These are phyloP conservation scores for Ettlia oleoabundans DNA, from an alignment of 139 green algal genomes.

Conservation along the genomic window DNA sequence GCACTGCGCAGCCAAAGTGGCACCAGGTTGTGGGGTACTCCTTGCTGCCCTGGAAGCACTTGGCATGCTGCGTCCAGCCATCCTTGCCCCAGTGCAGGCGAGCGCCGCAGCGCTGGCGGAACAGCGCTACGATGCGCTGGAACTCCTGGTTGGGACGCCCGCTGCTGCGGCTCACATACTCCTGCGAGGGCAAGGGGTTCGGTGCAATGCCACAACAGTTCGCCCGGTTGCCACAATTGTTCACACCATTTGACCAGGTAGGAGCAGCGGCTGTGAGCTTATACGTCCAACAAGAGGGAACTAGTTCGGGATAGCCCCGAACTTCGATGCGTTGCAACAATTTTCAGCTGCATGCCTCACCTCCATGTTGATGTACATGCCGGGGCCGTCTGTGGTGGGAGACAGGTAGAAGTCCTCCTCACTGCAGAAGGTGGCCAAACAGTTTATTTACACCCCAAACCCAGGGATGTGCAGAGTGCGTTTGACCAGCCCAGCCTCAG, in stretches of 20 bases:
- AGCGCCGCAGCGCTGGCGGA: constrained; percentile 59
- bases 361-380: constrained; percentile 88
- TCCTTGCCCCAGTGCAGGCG: constrained; percentile 77
- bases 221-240: too few species aligned
- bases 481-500: not conserved
- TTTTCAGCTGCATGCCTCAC: too few species aligned
- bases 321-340: not conserved
- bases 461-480: too few species aligned
- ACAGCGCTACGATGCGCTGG: constrained; percentile 44
- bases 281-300: too few species aligned
- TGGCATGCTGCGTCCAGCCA: constrained; percentile 55
- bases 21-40: constrained; percentile 78
- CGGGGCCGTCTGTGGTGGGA: constrained; percentile 56
- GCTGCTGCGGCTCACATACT: constrained; percentile 62
- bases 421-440: not conserved
- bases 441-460: not conserved
- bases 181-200: too few species aligned
- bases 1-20: constrained; percentile 81
- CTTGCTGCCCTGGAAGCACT: constrained; percentile 62
- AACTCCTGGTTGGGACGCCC: constrained; percentile 34
- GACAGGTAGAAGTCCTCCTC: constrained; percentile 74
- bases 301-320: too few species aligned
- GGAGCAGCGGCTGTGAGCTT: too few species aligned
- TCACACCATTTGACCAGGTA: too few species aligned
- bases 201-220: too few species aligned